Percentiles rank a stretch among this genome's conserved stretches.
Evolutionary conservation across 164 flowering plant species (phyloP).

Genomic region (Nelumbo lutea): DNA sequence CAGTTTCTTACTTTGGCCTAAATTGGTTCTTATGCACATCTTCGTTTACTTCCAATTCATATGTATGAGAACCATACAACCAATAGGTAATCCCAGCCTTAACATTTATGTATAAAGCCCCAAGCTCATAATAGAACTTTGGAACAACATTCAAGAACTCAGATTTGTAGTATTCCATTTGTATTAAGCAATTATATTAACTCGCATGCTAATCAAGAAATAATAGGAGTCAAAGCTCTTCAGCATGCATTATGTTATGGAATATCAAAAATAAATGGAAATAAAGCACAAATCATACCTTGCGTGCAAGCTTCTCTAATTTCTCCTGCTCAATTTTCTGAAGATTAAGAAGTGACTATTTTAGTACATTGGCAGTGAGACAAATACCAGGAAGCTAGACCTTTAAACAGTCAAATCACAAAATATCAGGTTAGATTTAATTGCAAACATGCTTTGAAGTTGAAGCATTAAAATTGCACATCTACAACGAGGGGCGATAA

Average conservation of each 20-base stretch:
- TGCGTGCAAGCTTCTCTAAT: slow-evolving; percentile 84
- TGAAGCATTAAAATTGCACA: background rate
- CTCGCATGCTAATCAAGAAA: background rate
- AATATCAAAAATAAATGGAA: background rate
- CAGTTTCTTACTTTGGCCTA: too few species aligned
- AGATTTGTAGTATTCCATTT: background rate
- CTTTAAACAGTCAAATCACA: background rate
- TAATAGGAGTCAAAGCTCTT: too few species aligned
- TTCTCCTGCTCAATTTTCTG: slow-evolving; percentile 87
- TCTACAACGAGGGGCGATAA: background rate
- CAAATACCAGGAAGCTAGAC: background rate
- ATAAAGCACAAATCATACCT: slow-evolving; percentile 37
- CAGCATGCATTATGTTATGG: background rate
- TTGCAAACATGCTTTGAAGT: background rate
- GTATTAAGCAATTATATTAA: background rate
- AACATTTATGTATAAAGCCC: too few species aligned
- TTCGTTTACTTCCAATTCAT: too few species aligned
- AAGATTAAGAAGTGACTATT: slow-evolving; percentile 9
- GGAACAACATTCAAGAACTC: background rate
- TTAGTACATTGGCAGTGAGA: background rate
- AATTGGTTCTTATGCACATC: too few species aligned
- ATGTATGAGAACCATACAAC: too few species aligned
- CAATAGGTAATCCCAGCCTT: too few species aligned
- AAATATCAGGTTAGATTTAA: background rate
- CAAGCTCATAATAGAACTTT: background rate